Percentiles rank a stretch among this genome's conserved stretches.
These are phyloP conservation scores for Nidularia sp. DNA, from an alignment of 768 basidiomycete genomes.

Conservation along the genomic window DNA sequence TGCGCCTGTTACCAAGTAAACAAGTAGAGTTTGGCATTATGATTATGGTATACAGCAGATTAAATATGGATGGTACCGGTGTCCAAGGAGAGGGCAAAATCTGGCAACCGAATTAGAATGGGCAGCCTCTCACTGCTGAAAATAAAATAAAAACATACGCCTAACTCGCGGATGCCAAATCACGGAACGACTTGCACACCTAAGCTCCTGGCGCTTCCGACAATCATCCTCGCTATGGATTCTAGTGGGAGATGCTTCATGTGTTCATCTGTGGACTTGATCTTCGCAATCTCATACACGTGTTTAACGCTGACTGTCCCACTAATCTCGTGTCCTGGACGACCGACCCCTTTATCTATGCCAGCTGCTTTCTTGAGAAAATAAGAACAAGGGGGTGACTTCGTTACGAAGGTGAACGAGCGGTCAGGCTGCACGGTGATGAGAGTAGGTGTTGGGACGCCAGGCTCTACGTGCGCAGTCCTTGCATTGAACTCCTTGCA, in stretches of 20 bases:
- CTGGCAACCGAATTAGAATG: too few relatives aligned
- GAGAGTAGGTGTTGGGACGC: constrained; percentile 85
- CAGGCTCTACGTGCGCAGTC: constrained; percentile 81
- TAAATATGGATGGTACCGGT: background rate
- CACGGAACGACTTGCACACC: constrained; percentile 90
- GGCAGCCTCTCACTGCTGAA: too few relatives aligned
- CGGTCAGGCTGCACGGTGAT: constrained; percentile 95
- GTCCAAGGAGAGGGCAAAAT: too few relatives aligned
- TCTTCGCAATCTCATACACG: constrained; percentile 97
- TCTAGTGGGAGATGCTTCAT: constrained; percentile 84
- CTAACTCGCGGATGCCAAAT: constrained; percentile 16
- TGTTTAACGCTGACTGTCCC: constrained; percentile 93
- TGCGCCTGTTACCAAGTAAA: background rate
- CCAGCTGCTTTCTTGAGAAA: constrained; percentile 89
- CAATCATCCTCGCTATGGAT: constrained; percentile 81
- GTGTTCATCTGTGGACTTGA: constrained; percentile 89
- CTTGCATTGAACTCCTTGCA: constrained; percentile 99
- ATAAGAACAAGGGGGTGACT: constrained; percentile 86
- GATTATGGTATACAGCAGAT: constrained; percentile 3
- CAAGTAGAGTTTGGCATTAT: background rate
- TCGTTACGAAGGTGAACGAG: constrained; percentile 89
- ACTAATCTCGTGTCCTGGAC: constrained; percentile 71
- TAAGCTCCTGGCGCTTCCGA: constrained; percentile 85
- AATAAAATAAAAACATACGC: background rate
- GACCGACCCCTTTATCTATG: constrained; percentile 85